Percentiles rank a stretch among this genome's conserved stretches.
These are phyloP conservation scores for Baudoinia panamericana DNA, from an alignment of 495 filamentous ascomycete genomes.

Conservation along the genomic window DNA sequence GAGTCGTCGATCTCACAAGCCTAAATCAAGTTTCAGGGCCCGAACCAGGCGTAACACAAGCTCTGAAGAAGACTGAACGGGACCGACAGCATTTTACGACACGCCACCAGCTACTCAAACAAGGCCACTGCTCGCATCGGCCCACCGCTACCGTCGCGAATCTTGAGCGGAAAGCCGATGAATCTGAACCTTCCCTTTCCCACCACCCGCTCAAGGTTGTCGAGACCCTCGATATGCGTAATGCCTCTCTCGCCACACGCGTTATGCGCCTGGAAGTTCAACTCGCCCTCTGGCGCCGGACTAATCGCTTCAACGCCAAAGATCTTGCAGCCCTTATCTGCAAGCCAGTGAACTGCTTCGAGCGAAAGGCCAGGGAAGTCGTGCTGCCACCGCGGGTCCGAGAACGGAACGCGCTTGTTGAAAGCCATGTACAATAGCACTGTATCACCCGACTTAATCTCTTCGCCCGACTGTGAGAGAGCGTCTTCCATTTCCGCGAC, in stretches of 20 bases:
- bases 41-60: too few species aligned
- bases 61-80: too few species aligned
- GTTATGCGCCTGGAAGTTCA: constrained; percentile 18
- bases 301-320: constrained; percentile 17
- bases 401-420: constrained; percentile 15
- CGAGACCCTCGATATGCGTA: constrained; percentile 17
- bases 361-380: constrained; percentile 16
- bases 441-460: constrained; percentile 14
- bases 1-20: too few species aligned
- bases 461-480: constrained; percentile 9
- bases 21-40: too few species aligned
- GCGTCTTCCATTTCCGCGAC: constrained; percentile 19
- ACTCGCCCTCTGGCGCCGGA: constrained; percentile 15
- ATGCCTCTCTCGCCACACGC: constrained; percentile 15
- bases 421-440: constrained; percentile 16
- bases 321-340: constrained; percentile 14
- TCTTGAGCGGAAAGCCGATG: constrained; percentile 17
- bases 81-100: too few species aligned
- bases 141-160: constrained; percentile 13
- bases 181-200: constrained; percentile 14
- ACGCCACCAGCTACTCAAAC: constrained; percentile 9
- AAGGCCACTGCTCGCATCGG: constrained; percentile 16
- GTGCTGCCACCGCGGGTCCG: constrained; percentile 19
- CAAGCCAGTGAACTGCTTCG: constrained; percentile 17
- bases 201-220: constrained; percentile 11